Evolutionary conservation across 257 asterid species (phyloP), one percentile per base, ranked within the genome.

Genomic region (Fraxinus cuspidata): DNA sequence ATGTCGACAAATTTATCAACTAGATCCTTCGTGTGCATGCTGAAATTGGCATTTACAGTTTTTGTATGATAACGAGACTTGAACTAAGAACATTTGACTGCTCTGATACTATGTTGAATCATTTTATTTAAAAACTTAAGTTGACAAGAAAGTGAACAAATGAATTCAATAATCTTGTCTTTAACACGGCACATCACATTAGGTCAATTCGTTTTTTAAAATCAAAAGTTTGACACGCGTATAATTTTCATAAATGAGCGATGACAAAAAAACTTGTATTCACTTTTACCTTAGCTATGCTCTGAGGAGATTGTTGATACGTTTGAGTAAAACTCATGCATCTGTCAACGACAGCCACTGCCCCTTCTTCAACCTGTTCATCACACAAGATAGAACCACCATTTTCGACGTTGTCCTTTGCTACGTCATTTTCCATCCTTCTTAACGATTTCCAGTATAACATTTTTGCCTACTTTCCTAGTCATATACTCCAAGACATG

Each of bases 261-360:
- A 7, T 13, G 49, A 21, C 10, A 21, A 34, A 74, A 21, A 34
- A 74, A 74, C 56, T 47, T 40, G 15, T 40, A 40, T 40, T 40
- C 16, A 40, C 49, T 0, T 27, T 63, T 80, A 87, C 89, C 86
- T 83, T 85, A 12, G 68, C 76, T 42, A 25, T 79, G 69, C 7
- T 82, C 68, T 74, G 83, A 53, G 77, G 77, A 71, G 84, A 64
- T n/a, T 77, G 74, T 25, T 77, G 82, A 72, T 85, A 83, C 66
- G 74, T 63, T 73, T 18, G 83, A 25, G 79, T 72, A 80, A 83
- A 77, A 60, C 86, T 87, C 87, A 51, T 60, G 82, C 7, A 67
- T 81, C 81, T 81, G 3, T 77, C 85, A 10, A 70, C 75, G 10
- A 12, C 70, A 18, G 65, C 72, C 16, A 65, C 11, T 3, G 19